phyloP scores from a whole-genome alignment of 2,329 filamentous ascomycete genomes.

The Fusarium foetens region DNA sequence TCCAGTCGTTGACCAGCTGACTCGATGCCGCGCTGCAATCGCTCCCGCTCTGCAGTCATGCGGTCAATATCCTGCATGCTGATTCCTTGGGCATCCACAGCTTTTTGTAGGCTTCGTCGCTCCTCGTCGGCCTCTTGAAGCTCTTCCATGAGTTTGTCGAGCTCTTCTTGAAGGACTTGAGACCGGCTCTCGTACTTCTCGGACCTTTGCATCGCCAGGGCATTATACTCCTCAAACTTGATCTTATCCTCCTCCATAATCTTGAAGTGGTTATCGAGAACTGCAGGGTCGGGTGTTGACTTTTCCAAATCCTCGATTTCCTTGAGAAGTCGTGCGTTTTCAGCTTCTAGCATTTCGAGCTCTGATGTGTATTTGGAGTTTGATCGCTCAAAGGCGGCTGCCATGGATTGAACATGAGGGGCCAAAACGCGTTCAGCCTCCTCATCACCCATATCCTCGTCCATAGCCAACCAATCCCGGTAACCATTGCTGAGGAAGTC shows the following conservation, averaged over 20 bases:
- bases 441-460: slow-evolving; percentile 88
- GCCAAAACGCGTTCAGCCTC: slow-evolving; percentile 80
- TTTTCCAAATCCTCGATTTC: slow-evolving; percentile 93
- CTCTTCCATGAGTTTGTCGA: slow-evolving; percentile 80
- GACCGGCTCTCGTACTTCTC: slow-evolving; percentile 88
- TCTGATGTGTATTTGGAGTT: slow-evolving; percentile 89
- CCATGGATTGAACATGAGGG: slow-evolving; percentile 90
- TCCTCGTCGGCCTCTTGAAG: slow-evolving; percentile 85
- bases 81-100: slow-evolving; percentile 92
- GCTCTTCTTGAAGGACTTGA: slow-evolving; percentile 84
- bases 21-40: slow-evolving; percentile 89
- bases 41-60: slow-evolving; percentile 95
- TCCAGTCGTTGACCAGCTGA: slow-evolving; percentile 79
- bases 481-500: slow-evolving; percentile 91
- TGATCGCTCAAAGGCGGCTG: slow-evolving; percentile 82
- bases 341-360: slow-evolving; percentile 84
- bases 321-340: slow-evolving; percentile 81
- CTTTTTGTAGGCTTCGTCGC: slow-evolving; percentile 79
- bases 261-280: slow-evolving; percentile 88
- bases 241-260: slow-evolving; percentile 93
- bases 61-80: slow-evolving; percentile 99
- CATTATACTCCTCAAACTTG: slow-evolving; percentile 97
- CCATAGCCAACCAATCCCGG: slow-evolving; percentile 91
- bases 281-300: slow-evolving; percentile 81
- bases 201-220: slow-evolving; percentile 81